These are phyloP conservation scores for Ceratocystis colombiana DNA, from an alignment of 2,329 filamentous ascomycete species.

Conservation along the genomic window DNA sequence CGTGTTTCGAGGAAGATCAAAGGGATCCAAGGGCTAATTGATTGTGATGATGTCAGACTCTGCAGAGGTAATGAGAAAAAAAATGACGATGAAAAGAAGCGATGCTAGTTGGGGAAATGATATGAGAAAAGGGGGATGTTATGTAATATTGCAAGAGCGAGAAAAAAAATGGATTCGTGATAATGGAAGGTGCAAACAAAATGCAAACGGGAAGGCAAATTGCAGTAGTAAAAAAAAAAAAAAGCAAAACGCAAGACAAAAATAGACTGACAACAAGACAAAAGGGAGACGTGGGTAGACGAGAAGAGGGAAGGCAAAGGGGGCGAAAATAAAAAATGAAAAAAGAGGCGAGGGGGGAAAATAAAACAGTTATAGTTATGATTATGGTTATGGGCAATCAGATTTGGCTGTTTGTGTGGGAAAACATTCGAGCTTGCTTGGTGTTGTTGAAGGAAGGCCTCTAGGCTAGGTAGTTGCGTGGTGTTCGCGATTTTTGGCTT, in stretches of 20 bases:
- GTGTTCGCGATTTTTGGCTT: conserved; percentile 7
- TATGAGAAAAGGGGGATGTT: conserved; percentile 8
- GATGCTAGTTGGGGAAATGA: conserved; percentile 1
- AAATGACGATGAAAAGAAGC: conserved; percentile 1
- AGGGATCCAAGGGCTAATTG: conserved; percentile 8
- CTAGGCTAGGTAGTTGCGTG: conserved; percentile 1
- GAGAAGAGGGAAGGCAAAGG: conserved; percentile 24
- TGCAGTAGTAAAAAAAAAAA: conserved; percentile 24
- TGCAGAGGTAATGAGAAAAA: conserved; percentile 7
- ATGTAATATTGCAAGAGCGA: conserved; percentile 2
- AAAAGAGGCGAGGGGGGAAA: background rate
- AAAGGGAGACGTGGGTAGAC: conserved; percentile 22
- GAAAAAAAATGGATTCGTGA: conserved; percentile 24
- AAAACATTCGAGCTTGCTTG: background rate
- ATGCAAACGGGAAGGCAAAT: conserved; percentile 15
- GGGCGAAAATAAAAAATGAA: conserved; percentile 19
- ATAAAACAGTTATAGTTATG: too few species aligned
- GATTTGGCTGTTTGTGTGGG: background rate
- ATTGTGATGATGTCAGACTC: background rate
- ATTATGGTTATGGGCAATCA: background rate
- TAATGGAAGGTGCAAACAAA: conserved; percentile 20
- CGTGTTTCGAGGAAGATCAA: conserved; percentile 18
- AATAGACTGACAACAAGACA: conserved; percentile 24
- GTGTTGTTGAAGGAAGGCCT: conserved; percentile 6
- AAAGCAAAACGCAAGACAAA: conserved; percentile 19